These are phyloP conservation scores for Orbilia oligospora DNA, from an alignment of 2,329 filamentous ascomycete genomes.

Conservation along the genomic window DNA sequence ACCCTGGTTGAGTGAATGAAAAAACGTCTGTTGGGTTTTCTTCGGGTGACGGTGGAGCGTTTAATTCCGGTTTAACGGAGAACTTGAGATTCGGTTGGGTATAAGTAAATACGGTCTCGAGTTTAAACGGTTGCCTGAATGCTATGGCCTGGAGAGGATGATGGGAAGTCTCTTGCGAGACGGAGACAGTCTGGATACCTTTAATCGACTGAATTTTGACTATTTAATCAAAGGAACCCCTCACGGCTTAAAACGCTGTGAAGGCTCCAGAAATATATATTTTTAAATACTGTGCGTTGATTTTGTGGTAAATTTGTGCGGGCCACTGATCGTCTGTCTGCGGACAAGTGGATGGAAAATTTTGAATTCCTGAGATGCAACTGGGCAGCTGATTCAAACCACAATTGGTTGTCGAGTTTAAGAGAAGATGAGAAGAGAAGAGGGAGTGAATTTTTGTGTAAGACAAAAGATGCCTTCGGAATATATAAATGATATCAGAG, in stretches of 20 bases:
- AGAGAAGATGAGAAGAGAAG: conserved; percentile 20
- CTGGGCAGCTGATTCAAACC: background rate
- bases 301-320: conserved; percentile 48
- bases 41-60: conserved; percentile 29
- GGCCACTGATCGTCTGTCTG: conserved; percentile 13
- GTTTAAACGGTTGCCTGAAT: conserved; percentile 54
- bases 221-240: conserved; percentile 48
- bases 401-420: conserved; percentile 14
- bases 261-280: conserved; percentile 30
- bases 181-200: conserved; percentile 53
- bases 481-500: conserved; percentile 60
- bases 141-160: conserved; percentile 51
- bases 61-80: conserved; percentile 39
- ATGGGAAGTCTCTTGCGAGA: conserved; percentile 56
- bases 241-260: conserved; percentile 56
- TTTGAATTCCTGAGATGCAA: conserved; percentile 4
- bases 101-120: conserved; percentile 59
- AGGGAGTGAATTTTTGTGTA: conserved; percentile 5
- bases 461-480: conserved; percentile 44
- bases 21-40: conserved; percentile 50
- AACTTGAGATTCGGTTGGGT: conserved; percentile 51
- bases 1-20: conserved; percentile 35
- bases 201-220: conserved; percentile 60
- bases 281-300: conserved; percentile 38
- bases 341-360: conserved; percentile 31